Percentiles rank a stretch among this genome's conserved stretches.
These are phyloP conservation scores for Microsporum canis DNA, from an alignment of 2,329 filamentous ascomycete genomes.

Conservation along the genomic window DNA sequence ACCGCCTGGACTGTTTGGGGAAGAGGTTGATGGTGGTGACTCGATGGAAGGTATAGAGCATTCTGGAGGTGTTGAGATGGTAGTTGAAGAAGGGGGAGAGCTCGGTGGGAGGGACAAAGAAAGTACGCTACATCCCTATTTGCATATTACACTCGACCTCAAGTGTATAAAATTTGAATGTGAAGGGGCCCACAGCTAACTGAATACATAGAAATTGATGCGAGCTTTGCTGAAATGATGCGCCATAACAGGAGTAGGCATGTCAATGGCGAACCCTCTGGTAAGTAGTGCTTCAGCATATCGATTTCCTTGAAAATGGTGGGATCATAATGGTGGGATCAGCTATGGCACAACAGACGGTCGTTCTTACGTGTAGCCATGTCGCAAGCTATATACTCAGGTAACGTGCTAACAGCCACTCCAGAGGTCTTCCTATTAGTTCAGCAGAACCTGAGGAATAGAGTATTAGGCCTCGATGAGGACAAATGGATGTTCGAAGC, in stretches of 20 bases:
- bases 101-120: slow-evolving; percentile 29
- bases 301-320: too few species aligned
- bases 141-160: background rate
- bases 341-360: too few species aligned
- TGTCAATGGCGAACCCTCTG: slow-evolving; percentile 52
- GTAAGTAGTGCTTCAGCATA: slow-evolving; percentile 32
- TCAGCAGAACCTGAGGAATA: slow-evolving; percentile 57
- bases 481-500: slow-evolving; percentile 88
- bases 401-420: slow-evolving; percentile 13
- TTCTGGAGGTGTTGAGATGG: slow-evolving; percentile 45
- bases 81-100: slow-evolving; percentile 15
- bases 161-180: background rate
- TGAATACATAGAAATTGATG: slow-evolving; percentile 32
- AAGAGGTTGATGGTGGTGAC: slow-evolving; percentile 28
- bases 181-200: background rate
- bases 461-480: slow-evolving; percentile 62
- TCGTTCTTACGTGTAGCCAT: background rate
- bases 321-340: too few species aligned
- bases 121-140: slow-evolving; percentile 22
- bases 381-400: background rate
- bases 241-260: slow-evolving; percentile 31
- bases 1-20: slow-evolving; percentile 25
- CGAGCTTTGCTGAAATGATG: slow-evolving; percentile 35
- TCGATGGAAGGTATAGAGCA: slow-evolving; percentile 36
- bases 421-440: slow-evolving; percentile 61